Evolutionary conservation across 163 green algal genomes (phyloP).

Genomic region (Chloromonas sp.): DNA sequence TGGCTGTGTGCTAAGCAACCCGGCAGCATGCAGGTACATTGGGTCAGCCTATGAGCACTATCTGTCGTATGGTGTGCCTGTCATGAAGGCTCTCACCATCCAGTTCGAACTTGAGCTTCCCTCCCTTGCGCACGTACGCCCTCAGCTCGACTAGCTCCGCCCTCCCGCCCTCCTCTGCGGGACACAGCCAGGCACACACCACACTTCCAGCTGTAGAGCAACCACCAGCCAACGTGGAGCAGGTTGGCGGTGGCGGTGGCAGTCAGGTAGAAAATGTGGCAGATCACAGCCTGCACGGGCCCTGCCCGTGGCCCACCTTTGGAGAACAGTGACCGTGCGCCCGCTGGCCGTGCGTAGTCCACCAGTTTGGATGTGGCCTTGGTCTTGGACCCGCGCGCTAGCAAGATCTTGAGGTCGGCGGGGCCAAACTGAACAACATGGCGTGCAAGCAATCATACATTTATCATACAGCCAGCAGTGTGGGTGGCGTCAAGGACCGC

Average conservation of each 20-base stretch:
- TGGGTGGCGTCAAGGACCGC: background rate
- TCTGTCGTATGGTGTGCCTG: background rate
- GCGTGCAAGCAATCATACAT: no score
- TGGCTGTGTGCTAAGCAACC: background rate
- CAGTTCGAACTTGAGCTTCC: conserved; percentile 29
- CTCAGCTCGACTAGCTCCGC: conserved; percentile 30
- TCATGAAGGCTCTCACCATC: conserved; percentile 7
- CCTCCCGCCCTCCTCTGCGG: conserved; percentile 5
- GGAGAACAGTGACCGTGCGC: conserved; percentile 23
- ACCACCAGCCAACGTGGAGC: no score
- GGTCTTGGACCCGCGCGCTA: conserved; percentile 9
- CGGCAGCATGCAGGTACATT: background rate
- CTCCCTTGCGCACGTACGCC: conserved; percentile 29
- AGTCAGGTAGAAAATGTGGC: no score
- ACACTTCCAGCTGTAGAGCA: background rate
- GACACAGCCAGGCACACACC: background rate
- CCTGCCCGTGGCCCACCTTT: background rate
- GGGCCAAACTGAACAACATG: conserved; percentile 10
- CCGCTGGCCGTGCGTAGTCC: conserved; percentile 27
- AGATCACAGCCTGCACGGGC: no score
- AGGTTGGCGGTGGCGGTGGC: no score
- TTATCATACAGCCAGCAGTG: no score
- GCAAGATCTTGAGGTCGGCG: conserved; percentile 33
- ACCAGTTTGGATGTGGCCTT: conserved; percentile 32
- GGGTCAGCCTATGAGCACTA: background rate